phyloP scores from a whole-genome alignment of 371 early-diverging fungal genomes.

The Amoeboaphelidium protococcarum region DNA sequence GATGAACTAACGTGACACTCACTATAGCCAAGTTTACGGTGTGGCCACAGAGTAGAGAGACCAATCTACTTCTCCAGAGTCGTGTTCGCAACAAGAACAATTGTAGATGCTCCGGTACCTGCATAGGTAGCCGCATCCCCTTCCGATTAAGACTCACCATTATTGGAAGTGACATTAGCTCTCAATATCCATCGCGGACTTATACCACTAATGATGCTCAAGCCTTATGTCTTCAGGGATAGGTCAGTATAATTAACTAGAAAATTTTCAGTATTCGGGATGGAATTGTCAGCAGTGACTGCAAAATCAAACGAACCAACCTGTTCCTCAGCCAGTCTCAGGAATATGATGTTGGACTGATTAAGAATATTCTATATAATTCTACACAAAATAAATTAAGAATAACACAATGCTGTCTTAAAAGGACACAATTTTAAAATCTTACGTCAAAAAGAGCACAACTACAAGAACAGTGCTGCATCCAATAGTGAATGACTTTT shows the following conservation, averaged over 20 bases:
- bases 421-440: too few relatives aligned
- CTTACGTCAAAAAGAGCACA: slow-evolving; percentile 4
- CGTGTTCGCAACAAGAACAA: background rate
- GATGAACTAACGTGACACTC: slow-evolving; percentile 2
- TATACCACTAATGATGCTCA: background rate
- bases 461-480: slow-evolving; percentile 3
- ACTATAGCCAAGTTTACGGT: background rate
- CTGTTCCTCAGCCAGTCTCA: slow-evolving; percentile 3
- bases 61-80: background rate
- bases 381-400: too few relatives aligned
- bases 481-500: slow-evolving; percentile 5
- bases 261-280: background rate
- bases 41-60: background rate
- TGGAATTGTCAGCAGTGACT: background rate
- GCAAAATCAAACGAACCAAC: background rate
- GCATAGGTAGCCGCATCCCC: background rate
- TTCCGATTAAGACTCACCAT: too few relatives aligned
- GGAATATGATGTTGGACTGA: background rate
- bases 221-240: background rate
- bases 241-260: background rate
- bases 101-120: background rate
- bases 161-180: background rate
- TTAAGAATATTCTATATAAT: slow-evolving; percentile 2
- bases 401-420: too few relatives aligned
- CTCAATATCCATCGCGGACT: too few relatives aligned